Evolutionary conservation across 352 stramenopile species (phyloP).

Genomic region (Globisporangium barbulae): DNA sequence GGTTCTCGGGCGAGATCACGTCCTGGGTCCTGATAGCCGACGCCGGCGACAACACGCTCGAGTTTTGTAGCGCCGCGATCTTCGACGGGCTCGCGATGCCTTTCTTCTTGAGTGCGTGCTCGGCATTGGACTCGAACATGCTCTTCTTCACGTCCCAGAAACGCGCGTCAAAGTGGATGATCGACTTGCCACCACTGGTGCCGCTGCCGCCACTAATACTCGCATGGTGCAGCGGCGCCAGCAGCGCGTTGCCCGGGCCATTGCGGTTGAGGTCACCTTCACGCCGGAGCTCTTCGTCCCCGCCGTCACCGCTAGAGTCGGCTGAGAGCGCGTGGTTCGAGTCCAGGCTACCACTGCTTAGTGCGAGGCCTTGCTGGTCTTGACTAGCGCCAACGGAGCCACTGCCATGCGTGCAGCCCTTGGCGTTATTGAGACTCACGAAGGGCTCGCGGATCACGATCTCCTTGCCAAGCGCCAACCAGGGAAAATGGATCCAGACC

Average conservation of each 20-base stretch:
- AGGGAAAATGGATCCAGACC: constrained; percentile 94
- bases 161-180: constrained; percentile 45
- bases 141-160: constrained; percentile 75
- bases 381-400: background rate
- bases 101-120: constrained; percentile 38
- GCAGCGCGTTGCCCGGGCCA: constrained; percentile 4
- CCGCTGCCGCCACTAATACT: constrained; percentile 2
- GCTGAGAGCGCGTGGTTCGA: background rate
- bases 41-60: constrained; percentile 31
- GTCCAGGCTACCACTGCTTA: constrained; percentile 1
- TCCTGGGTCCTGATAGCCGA: constrained; percentile 36
- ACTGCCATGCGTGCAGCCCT: background rate
- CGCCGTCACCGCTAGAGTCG: constrained; percentile 11
- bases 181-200: constrained; percentile 12
- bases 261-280: constrained; percentile 2
- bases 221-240: constrained; percentile 2
- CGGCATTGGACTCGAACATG: constrained; percentile 38
- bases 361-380: background rate
- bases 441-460: constrained; percentile 52
- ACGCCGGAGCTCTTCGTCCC: constrained; percentile 23
- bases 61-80: constrained; percentile 38
- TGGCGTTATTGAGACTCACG: constrained; percentile 31
- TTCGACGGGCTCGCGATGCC: constrained; percentile 43
- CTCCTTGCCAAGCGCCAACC: constrained; percentile 79
- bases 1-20: constrained; percentile 62